A percentile compares a stretch with the other conserved stretches of the same genome.
phyloP scores from a whole-genome alignment of 305 asterid genomes.

The Striga hermonthica region DNA sequence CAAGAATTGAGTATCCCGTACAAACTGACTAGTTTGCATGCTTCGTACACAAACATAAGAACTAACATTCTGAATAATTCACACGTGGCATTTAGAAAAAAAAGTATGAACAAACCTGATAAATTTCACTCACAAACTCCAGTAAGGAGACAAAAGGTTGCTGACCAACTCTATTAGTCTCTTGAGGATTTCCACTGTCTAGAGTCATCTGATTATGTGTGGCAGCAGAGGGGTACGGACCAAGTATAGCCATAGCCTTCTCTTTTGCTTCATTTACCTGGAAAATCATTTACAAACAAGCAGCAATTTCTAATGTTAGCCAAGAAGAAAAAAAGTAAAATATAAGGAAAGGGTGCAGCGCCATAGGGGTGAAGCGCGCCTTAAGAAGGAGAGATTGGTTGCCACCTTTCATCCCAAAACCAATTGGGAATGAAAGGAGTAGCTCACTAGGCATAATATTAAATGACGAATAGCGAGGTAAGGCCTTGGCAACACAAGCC shows the following conservation, averaged over 20 bases:
- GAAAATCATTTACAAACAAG: slow-evolving; percentile 27
- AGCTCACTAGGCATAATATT: too few relatives aligned
- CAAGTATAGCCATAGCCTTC: slow-evolving; percentile 76
- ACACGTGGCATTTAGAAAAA: slow-evolving; percentile 18
- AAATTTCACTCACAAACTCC: slow-evolving; percentile 94
- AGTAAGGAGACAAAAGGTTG: slow-evolving; percentile 83
- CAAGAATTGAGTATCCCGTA: not conserved
- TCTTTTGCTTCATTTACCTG: slow-evolving; percentile 93
- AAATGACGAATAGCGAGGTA: too few relatives aligned
- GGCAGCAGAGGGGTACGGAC: slow-evolving; percentile 55
- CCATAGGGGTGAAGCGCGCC: too few relatives aligned
- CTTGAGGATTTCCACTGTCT: slow-evolving; percentile 51
- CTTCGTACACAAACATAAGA: slow-evolving; percentile 17
- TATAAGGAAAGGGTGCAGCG: not conserved
- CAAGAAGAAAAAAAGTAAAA: slow-evolving; percentile 11
- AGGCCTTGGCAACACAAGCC: too few relatives aligned
- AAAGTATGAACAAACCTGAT: slow-evolving; percentile 57
- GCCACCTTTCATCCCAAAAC: too few relatives aligned
- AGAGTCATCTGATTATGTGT: slow-evolving; percentile 57
- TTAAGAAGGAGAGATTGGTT: too few relatives aligned
- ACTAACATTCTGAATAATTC: not conserved
- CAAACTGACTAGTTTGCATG: slow-evolving; percentile 17
- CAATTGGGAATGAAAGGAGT: too few relatives aligned
- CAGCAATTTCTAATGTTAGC: slow-evolving; percentile 5
- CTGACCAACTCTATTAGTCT: slow-evolving; percentile 44